Percentiles rank a stretch among this genome's conserved stretches.
phyloP scores from a whole-genome alignment of 352 stramenopile genomes.

The Globisporangium carolinianum region DNA sequence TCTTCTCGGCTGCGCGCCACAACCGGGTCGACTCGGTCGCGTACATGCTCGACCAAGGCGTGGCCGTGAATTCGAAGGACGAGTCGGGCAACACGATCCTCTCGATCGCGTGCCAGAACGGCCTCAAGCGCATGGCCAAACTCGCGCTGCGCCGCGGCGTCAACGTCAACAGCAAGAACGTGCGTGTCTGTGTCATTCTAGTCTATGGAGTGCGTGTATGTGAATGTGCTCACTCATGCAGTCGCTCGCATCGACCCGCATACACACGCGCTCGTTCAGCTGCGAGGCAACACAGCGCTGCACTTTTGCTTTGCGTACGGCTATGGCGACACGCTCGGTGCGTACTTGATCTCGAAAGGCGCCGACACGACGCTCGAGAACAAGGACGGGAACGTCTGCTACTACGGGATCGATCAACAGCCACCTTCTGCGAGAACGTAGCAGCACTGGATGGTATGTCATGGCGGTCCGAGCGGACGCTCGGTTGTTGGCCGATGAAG shows the following conservation, averaged over 20 bases:
- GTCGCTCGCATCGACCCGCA: neutral
- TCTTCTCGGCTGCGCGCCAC: conserved; percentile 83
- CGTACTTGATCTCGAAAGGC: conserved; percentile 87
- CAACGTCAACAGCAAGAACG: conserved; percentile 87
- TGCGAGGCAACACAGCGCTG: conserved; percentile 82
- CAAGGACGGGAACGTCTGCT: conserved; percentile 53
- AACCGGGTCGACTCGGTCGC: conserved; percentile 80
- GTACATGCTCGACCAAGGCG: conserved; percentile 80
- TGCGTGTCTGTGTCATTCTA: conserved; percentile 17
- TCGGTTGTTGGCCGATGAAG: too few species aligned
- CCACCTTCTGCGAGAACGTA: conserved; percentile 11
- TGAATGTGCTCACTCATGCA: neutral
- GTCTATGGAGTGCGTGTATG: neutral
- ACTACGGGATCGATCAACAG: conserved; percentile 47
- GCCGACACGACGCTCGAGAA: conserved; percentile 69
- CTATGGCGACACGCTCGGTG: conserved; percentile 81
- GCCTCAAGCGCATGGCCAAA: conserved; percentile 87
- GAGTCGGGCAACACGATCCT: conserved; percentile 82
- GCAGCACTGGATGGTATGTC: neutral
- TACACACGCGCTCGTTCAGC: conserved; percentile 12
- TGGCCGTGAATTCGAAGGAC: conserved; percentile 73
- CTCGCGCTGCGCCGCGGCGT: conserved; percentile 71
- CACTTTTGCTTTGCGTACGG: conserved; percentile 90
- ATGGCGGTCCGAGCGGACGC: neutral
- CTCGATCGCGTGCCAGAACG: conserved; percentile 87